phyloP scores from a whole-genome alignment of 2,329 filamentous ascomycete genomes.

The Bipolaris zeicola region DNA sequence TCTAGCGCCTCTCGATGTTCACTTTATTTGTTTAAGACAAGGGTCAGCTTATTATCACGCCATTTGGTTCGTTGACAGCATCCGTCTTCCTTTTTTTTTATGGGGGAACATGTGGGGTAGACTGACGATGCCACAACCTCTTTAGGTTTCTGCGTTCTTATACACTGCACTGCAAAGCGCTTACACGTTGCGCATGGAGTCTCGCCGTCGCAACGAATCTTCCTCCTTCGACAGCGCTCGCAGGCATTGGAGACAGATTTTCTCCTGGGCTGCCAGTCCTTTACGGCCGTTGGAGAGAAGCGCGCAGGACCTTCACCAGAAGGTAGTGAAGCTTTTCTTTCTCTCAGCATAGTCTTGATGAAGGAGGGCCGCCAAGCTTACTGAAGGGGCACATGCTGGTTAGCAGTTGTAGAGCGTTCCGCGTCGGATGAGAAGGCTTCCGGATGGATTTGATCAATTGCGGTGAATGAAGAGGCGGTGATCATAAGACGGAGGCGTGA shows the following conservation, averaged over 20 bases:
- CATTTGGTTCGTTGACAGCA: too few species aligned
- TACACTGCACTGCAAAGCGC: conserved; percentile 45
- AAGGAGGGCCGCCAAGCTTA: conserved; percentile 22
- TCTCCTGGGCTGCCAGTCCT: conserved; percentile 44
- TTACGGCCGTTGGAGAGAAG: conserved; percentile 40
- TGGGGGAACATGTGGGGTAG: background rate
- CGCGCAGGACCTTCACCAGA: conserved; percentile 36
- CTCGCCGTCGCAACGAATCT: conserved; percentile 47
- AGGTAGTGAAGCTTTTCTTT: conserved; percentile 35
- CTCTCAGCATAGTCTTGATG: conserved; percentile 16
- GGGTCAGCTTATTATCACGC: conserved; percentile 14
- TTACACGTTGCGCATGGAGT: conserved; percentile 47
- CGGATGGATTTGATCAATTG: conserved; percentile 23
- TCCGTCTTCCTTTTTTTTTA: too few species aligned
- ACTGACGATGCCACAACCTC: conserved; percentile 47
- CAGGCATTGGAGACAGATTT: conserved; percentile 49
- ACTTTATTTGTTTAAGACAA: conserved; percentile 20
- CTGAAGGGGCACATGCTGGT: conserved; percentile 46
- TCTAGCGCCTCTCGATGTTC: conserved; percentile 46
- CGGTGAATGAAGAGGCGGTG: conserved; percentile 25
- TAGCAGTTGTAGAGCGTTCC: conserved; percentile 29
- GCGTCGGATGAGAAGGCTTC: conserved; percentile 37
- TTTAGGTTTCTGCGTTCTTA: conserved; percentile 45
- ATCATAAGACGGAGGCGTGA: conserved; percentile 25
- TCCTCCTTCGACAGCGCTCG: conserved; percentile 44